Conservation (phyloP, 192 early-diverging fungal species). For the Phycomyces blakesleeanus region DNA sequence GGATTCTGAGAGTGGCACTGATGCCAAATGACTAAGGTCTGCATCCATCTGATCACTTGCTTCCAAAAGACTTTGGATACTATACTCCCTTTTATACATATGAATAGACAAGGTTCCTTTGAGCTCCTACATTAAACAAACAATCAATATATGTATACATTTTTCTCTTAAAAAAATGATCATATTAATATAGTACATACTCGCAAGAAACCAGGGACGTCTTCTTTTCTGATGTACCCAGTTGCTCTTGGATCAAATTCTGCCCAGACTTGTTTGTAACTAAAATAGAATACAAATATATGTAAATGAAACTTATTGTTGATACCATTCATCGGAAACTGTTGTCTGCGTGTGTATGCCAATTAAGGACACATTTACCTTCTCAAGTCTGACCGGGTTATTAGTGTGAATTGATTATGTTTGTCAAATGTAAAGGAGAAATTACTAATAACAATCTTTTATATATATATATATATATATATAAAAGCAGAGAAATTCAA, state of each 20-base stretch:
- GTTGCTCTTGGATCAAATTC: constrained; percentile 20
- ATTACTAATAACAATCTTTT: constrained; percentile 29
- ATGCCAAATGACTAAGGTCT: constrained; percentile 8
- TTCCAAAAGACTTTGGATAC: constrained; percentile 9
- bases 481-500: too few relatives aligned
- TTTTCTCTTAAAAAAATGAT: too few relatives aligned
- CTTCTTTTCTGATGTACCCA: constrained; percentile 17
- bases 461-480: too few relatives aligned
- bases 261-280: constrained; percentile 24
- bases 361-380: too few relatives aligned
- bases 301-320: too few relatives aligned
- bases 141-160: neutral
- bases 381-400: constrained; percentile 18
- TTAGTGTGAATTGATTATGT: constrained; percentile 17
- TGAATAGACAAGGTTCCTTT: constrained; percentile 18
- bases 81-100: constrained; percentile 14
- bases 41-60: constrained; percentile 14
- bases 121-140: constrained; percentile 12
- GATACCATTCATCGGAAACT: too few relatives aligned
- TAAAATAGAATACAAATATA: neutral
- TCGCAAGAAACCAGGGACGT: constrained; percentile 20
- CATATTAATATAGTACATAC: constrained; percentile 7
- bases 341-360: too few relatives aligned
- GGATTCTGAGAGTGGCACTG: neutral
- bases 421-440: constrained; percentile 30